Evolutionary conservation across 164 flowering plant species (phyloP).

Genomic region (Piper longum): DNA sequence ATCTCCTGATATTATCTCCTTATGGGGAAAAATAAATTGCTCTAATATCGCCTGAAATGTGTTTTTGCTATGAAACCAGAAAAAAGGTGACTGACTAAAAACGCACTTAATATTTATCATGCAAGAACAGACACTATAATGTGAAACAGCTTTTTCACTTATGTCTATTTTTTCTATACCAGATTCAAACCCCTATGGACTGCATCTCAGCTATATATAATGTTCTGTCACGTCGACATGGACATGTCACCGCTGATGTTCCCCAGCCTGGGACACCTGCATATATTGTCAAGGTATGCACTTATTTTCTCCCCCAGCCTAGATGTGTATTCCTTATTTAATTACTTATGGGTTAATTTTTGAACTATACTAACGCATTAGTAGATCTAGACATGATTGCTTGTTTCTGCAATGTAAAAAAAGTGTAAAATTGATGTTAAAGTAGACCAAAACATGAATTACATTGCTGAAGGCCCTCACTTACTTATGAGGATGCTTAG

Average conservation of each 20-base stretch:
- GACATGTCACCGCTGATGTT: slow-evolving; percentile 93
- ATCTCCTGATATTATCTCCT: too few species aligned
- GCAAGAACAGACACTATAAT: neutral
- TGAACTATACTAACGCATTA: too few species aligned
- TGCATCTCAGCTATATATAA: slow-evolving; percentile 96
- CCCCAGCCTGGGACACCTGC: slow-evolving; percentile 98
- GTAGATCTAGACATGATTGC: too few species aligned
- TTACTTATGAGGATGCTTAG: too few species aligned
- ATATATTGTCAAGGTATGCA: slow-evolving; percentile 84
- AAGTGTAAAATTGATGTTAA: too few species aligned
- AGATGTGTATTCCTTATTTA: neutral
- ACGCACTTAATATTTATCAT: neutral
- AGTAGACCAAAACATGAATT: too few species aligned
- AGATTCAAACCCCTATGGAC: slow-evolving; percentile 98
- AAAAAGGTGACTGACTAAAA: neutral
- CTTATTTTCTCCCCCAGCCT: neutral
- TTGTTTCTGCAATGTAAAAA: too few species aligned
- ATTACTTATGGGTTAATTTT: too few species aligned
- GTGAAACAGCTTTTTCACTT: neutral
- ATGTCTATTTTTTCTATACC: slow-evolving; percentile 17
- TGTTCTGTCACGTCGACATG: slow-evolving; percentile 92
- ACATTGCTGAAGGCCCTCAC: too few species aligned
- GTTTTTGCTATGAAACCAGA: too few species aligned
- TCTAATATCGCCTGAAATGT: too few species aligned
- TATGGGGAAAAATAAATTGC: too few species aligned